Base-by-base conservation (phyloP, 305 asterid species). In the Fraxinus nigra region DNA sequence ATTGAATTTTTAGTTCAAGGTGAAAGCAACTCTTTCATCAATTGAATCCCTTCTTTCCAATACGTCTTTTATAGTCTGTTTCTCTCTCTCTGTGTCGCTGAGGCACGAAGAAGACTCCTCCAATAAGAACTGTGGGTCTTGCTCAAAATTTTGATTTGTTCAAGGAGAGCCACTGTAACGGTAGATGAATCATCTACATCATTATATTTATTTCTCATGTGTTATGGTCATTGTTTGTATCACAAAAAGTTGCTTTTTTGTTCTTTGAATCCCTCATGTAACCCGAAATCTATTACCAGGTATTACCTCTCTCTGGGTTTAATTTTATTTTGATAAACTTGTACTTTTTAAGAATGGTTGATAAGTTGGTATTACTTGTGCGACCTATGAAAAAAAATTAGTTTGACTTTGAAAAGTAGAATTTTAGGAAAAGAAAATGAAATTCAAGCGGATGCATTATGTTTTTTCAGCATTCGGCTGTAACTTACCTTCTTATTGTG, bases 1-100 rank as follows among this genome's bases (percentile, higher is more conserved):
- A 46, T 77, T 89, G 77, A 80, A 35, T 80, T 38, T 83, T 24
- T 79, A 48, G 24, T 33, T 59, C 30, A 70, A 38, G 35, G 28
- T 81, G 32, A 76, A 67, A 40, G 54, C 56, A 59, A 2, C 40
- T n/a, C 67, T 38, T 67, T 74, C 30, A 35, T 37, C 33, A 13
- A 28, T 75, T 67, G 26, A 74, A 54, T 79, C 18, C 77, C 77
- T 6, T 22, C 14, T n/a, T 40, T 59, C 37, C 54, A 34, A 20
- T 22, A 24, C 3, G 35, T 48, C 54, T 28, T 73, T 43, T 33
- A 61, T 46, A 26, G 32, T 37, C 72, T 20, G 79, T 56, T 61
- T 61, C 7, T 22, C 1, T 46, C 54, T 80, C 1, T 46, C 54
- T 80, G 8, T 10, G 77, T 38, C 40, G 43, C 11, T 51, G 26